phyloP scores from a whole-genome alignment of 2,329 filamentous ascomycete genomes.

The Chaetomium globosum region DNA sequence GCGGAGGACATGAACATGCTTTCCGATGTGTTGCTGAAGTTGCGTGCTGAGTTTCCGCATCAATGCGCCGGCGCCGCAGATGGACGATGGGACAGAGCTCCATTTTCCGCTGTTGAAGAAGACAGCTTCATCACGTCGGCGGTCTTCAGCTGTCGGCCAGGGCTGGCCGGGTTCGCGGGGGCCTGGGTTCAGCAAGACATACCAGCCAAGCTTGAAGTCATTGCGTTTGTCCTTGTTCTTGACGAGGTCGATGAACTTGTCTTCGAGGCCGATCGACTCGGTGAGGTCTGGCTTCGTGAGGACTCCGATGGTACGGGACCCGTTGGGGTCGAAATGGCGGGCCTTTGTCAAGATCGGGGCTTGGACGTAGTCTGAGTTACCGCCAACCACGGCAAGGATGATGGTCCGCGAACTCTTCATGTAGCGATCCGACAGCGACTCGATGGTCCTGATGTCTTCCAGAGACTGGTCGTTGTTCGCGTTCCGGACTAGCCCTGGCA shows the following conservation, averaged over 20 bases:
- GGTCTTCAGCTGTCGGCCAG: constrained; percentile 49
- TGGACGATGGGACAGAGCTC: constrained; percentile 50
- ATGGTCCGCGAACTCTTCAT: constrained; percentile 60
- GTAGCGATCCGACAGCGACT: constrained; percentile 55
- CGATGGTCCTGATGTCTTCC: constrained; percentile 56
- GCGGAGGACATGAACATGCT: constrained; percentile 54
- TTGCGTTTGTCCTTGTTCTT: constrained; percentile 55
- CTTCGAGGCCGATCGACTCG: constrained; percentile 55
- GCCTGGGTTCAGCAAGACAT: constrained; percentile 54
- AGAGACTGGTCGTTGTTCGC: constrained; percentile 57
- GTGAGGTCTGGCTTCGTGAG: constrained; percentile 58
- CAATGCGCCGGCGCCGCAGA: constrained; percentile 52
- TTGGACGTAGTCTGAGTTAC: constrained; percentile 59
- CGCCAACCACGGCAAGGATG: constrained; percentile 58
- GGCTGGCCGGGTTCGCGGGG: constrained; percentile 48
- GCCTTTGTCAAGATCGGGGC: constrained; percentile 56
- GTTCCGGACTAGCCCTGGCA: constrained; percentile 61
- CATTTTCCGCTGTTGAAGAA: constrained; percentile 56
- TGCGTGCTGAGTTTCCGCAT: constrained; percentile 54
- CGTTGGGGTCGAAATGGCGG: constrained; percentile 53
- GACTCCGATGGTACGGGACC: constrained; percentile 55
- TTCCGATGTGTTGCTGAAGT: constrained; percentile 56
- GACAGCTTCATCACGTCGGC: constrained; percentile 49
- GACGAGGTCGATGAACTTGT: constrained; percentile 58
- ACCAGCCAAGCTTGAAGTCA: constrained; percentile 56